Conservation (phyloP, 1,284 basidiomycete species). For the Earliella scabrosa region DNA sequence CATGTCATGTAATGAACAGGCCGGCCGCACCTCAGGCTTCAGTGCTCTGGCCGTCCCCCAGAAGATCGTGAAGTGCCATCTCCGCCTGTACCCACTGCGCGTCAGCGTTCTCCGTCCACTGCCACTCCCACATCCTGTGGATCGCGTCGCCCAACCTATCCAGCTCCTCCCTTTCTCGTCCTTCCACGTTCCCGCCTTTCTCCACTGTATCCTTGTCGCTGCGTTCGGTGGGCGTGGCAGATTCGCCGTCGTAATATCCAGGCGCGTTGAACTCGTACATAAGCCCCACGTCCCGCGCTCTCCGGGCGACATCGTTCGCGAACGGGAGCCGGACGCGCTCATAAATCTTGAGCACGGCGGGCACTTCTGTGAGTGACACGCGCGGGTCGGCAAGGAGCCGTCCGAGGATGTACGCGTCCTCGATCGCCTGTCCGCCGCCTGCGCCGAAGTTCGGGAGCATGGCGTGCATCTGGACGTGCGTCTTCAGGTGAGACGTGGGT, state of each 20-base stretch:
- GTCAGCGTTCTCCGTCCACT: conserved; percentile 10
- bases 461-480: conserved; percentile 49
- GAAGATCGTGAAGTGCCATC: neutral
- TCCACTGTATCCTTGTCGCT: neutral
- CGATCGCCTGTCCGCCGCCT: conserved; percentile 59
- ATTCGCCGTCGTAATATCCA: conserved; percentile 1
- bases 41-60: neutral
- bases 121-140: conserved; percentile 18
- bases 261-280: conserved; percentile 31
- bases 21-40: neutral
- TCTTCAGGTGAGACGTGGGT: too few species aligned
- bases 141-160: conserved; percentile 9
- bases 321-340: conserved; percentile 37
- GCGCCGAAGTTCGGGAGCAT: conserved; percentile 55
- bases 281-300: conserved; percentile 20
- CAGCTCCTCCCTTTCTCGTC: conserved; percentile 2
- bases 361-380: conserved; percentile 25
- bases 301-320: conserved; percentile 16
- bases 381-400: conserved; percentile 35
- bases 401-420: conserved; percentile 45
- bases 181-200: neutral
- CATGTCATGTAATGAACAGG: neutral
- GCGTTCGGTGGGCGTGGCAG: neutral
- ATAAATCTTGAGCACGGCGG: conserved; percentile 34
- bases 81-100: conserved; percentile 9